These are phyloP conservation scores for Platanthera zijinensis DNA, from an alignment of 106 monocot genomes.

Conservation along the genomic window DNA sequence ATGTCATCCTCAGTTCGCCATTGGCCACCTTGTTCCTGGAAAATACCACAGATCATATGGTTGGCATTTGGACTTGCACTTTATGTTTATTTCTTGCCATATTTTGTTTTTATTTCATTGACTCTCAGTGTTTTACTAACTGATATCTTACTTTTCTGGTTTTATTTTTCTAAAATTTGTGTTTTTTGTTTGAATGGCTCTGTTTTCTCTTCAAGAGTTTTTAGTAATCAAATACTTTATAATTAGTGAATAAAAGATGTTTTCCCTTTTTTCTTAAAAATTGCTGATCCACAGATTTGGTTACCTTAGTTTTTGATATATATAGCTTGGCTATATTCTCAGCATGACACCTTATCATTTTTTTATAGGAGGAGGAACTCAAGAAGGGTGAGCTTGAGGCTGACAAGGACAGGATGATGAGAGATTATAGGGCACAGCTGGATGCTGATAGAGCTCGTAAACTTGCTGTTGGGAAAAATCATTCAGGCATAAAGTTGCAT, in stretches of 20 bases:
- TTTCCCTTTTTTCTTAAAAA: background rate
- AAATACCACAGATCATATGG: background rate
- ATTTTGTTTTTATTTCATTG: background rate
- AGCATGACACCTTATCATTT: background rate
- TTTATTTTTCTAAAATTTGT: background rate
- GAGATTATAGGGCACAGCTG: constrained; percentile 93
- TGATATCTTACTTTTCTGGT: background rate
- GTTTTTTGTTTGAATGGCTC: background rate
- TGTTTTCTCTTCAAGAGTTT: background rate
- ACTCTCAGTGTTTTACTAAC: background rate
- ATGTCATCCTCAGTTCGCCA: background rate
- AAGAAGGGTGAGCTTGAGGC: constrained; percentile 91
- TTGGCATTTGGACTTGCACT: background rate
- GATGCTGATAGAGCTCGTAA: constrained; percentile 90
- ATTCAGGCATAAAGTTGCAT: constrained; percentile 52
- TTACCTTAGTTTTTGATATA: background rate
- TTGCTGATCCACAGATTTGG: background rate
- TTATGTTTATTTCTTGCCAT: background rate
- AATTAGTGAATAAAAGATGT: background rate
- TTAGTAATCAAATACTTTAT: background rate
- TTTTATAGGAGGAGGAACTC: constrained; percentile 75
- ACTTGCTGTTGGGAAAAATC: constrained; percentile 80
- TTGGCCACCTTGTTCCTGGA: background rate
- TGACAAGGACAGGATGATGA: constrained; percentile 98
- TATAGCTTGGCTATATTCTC: background rate